A percentile compares a stretch with the other conserved stretches of the same genome.
These are phyloP conservation scores for Trametes sanguinea DNA, from an alignment of 768 basidiomycete genomes.

Conservation along the genomic window DNA sequence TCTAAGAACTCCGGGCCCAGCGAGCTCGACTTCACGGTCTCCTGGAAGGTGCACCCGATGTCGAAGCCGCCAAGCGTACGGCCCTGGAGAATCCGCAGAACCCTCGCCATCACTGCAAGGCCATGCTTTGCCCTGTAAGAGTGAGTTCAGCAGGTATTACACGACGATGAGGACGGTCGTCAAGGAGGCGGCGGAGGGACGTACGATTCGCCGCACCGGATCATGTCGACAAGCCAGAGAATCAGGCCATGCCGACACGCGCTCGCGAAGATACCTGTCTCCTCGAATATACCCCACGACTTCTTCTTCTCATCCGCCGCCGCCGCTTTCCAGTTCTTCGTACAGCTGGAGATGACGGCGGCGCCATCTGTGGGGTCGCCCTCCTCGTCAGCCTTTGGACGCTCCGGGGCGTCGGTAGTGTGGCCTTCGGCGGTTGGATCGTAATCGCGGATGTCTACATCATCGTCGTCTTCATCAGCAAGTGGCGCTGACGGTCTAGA, in stretches of 20 bases:
- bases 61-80: constrained; percentile 12
- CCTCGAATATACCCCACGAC: constrained; percentile 38
- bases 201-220: constrained; percentile 26
- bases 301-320: constrained; percentile 32
- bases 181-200: too few relatives aligned
- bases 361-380: constrained; percentile 27
- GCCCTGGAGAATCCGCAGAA: neutral
- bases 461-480: constrained; percentile 4
- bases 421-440: too few relatives aligned
- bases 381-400: constrained; percentile 21
- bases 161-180: too few relatives aligned
- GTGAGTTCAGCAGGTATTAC: too few relatives aligned
- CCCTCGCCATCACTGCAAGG: constrained; percentile 16
- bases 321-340: constrained; percentile 37
- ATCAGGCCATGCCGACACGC: constrained; percentile 24
- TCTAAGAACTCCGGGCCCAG: constrained; percentile 5
- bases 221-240: constrained; percentile 25
- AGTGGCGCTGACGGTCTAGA: neutral
- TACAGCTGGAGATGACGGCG: constrained; percentile 23
- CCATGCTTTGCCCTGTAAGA: constrained; percentile 28
- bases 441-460: neutral
- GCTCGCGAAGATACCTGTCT: constrained; percentile 41
- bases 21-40: constrained; percentile 15
- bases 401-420: constrained; percentile 16
- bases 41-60: constrained; percentile 25